Conservation (phyloP, 176 grass and related monocot species). For the Avena atlantica region DNA sequence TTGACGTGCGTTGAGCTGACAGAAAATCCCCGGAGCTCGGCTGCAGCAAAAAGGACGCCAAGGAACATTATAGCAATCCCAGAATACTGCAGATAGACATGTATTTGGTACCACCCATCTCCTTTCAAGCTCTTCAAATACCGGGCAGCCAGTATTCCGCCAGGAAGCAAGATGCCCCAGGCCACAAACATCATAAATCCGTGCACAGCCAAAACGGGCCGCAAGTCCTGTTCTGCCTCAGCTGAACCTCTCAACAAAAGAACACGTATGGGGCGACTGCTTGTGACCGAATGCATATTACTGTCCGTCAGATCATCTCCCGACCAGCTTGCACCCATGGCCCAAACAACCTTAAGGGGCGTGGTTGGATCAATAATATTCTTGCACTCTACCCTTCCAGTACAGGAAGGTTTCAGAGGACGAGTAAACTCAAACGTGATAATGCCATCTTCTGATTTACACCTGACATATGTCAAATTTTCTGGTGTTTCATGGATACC, state of each 20-base stretch:
- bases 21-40: constrained; percentile 70
- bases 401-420: constrained; percentile 66
- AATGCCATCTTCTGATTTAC: constrained; percentile 75
- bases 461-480: constrained; percentile 71
- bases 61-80: constrained; percentile 79
- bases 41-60: constrained; percentile 78
- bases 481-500: constrained; percentile 73
- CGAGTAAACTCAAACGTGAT: constrained; percentile 92
- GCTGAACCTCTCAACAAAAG: constrained; percentile 66
- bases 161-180: constrained; percentile 89
- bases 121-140: constrained; percentile 88
- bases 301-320: constrained; percentile 56
- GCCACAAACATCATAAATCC: constrained; percentile 98
- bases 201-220: constrained; percentile 76
- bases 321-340: constrained; percentile 84
- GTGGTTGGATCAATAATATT: constrained; percentile 86
- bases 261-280: constrained; percentile 68
- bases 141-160: constrained; percentile 83
- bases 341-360: constrained; percentile 88
- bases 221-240: constrained; percentile 83
- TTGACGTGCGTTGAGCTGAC: constrained; percentile 80
- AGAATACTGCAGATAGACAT: constrained; percentile 85
- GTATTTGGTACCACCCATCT: constrained; percentile 85
- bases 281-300: constrained; percentile 86
- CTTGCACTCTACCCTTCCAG: constrained; percentile 61